Conservation (phyloP, 2,329 filamentous ascomycete species). For the Pyricularia sp. region DNA sequence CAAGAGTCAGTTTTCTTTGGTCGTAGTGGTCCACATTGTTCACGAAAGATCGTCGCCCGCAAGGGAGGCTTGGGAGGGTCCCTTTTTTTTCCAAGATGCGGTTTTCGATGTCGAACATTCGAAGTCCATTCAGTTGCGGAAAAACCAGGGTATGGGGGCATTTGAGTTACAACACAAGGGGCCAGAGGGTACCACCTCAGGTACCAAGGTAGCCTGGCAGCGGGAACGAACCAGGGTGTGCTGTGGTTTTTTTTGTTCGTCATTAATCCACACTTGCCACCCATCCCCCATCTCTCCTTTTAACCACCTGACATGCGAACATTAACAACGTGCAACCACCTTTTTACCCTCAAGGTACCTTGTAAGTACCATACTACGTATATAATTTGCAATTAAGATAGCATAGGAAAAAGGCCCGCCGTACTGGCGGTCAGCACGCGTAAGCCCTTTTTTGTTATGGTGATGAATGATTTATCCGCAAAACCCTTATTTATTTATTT, state of each 20-base stretch:
- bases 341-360: neutral
- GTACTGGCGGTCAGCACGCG: neutral
- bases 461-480: neutral
- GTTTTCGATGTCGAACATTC: neutral
- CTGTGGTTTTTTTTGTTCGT: neutral
- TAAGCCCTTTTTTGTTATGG: neutral
- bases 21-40: neutral
- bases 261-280: neutral
- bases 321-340: neutral
- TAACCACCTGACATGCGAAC: neutral
- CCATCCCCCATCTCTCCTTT: neutral
- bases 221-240: neutral
- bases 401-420: neutral
- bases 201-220: neutral
- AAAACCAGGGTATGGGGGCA: neutral
- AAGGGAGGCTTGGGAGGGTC: neutral
- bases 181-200: neutral
- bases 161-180: neutral
- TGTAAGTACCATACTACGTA: neutral
- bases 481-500: neutral
- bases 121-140: neutral
- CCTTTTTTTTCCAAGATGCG: neutral
- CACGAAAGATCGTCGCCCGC: neutral
- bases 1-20: neutral
- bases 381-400: neutral